Evolutionary conservation across 2,329 filamentous ascomycete species (phyloP).

Genomic region (Leptosphaerulina australis): DNA sequence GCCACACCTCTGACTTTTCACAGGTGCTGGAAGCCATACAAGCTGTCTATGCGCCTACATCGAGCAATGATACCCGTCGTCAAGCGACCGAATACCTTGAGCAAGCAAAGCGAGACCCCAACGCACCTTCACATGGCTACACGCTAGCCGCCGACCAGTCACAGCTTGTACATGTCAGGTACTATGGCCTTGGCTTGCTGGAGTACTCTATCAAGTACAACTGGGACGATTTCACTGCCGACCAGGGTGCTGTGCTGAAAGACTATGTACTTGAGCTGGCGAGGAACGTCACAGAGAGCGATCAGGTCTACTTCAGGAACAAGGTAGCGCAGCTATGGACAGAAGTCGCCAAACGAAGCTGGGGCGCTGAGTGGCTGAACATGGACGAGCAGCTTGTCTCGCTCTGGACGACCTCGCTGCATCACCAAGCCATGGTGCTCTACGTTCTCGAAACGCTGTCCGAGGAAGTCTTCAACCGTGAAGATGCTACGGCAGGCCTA

Average conservation of each 20-base stretch:
- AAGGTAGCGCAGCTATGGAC: slow-evolving; percentile 96
- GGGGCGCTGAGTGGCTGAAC: slow-evolving; percentile 91
- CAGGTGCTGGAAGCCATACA: slow-evolving; percentile 84
- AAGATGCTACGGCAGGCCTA: slow-evolving; percentile 83
- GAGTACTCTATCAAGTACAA: slow-evolving; percentile 87
- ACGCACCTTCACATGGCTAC: slow-evolving; percentile 86
- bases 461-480: slow-evolving; percentile 90
- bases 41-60: slow-evolving; percentile 82
- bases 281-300: slow-evolving; percentile 69
- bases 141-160: slow-evolving; percentile 75
- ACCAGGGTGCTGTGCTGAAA: slow-evolving; percentile 72
- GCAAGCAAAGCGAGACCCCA: slow-evolving; percentile 75
- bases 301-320: slow-evolving; percentile 85
- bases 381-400: slow-evolving; percentile 86
- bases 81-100: slow-evolving; percentile 88
- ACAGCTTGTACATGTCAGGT: slow-evolving; percentile 82
- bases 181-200: slow-evolving; percentile 91
- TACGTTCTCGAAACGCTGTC: slow-evolving; percentile 89
- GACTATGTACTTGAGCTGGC: slow-evolving; percentile 81
- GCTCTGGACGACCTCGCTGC: slow-evolving; percentile 70
- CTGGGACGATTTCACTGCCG: slow-evolving; percentile 74
- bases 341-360: slow-evolving; percentile 89
- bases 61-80: slow-evolving; percentile 78
- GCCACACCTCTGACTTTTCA: slow-evolving; percentile 53
- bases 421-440: slow-evolving; percentile 85